These are phyloP conservation scores for Starmerella etchellsii DNA, from an alignment of 805 yeast genomes.

Conservation along the genomic window DNA sequence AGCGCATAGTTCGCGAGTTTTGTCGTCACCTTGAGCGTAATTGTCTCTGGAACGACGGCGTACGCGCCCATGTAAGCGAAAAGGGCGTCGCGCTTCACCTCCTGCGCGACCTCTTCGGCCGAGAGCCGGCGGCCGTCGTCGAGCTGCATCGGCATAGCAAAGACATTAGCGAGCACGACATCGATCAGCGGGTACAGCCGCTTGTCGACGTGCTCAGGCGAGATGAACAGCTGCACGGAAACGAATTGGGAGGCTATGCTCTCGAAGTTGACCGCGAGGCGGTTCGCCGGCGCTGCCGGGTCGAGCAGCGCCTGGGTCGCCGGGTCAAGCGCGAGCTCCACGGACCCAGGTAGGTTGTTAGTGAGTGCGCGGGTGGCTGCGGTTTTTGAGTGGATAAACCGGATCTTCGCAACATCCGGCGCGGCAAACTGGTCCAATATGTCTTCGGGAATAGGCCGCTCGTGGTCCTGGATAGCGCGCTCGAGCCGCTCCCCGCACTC, in stretches of 20 bases:
- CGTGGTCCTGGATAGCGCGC: constrained; percentile 53
- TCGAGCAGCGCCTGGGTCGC: constrained; percentile 19
- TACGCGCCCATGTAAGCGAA: constrained; percentile 41
- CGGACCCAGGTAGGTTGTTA: constrained; percentile 3
- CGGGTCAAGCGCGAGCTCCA: constrained; percentile 4
- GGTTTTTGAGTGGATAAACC: constrained; percentile 56
- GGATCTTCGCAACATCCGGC: constrained; percentile 64
- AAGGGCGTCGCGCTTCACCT: constrained; percentile 61
- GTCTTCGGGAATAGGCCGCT: constrained; percentile 61
- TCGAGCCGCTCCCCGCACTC: constrained; percentile 40
- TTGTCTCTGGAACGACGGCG: constrained; percentile 51
- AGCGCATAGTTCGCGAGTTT: constrained; percentile 46
- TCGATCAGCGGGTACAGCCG: constrained; percentile 51
- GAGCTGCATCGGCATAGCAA: constrained; percentile 55
- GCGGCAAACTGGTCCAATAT: constrained; percentile 48
- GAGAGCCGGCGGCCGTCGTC: constrained; percentile 49
- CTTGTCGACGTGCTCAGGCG: constrained; percentile 41
- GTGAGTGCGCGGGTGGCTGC: constrained; percentile 39
- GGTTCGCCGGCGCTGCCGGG: constrained; percentile 19
- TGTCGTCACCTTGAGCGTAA: constrained; percentile 49
- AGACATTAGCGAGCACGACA: constrained; percentile 48
- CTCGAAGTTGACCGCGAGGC: constrained; percentile 65
- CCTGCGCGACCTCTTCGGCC: constrained; percentile 64
- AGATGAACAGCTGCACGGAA: constrained; percentile 48
- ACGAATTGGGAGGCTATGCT: constrained; percentile 68